Evolutionary conservation across 164 flowering plant genomes (phyloP), one percentile per base, ranked within the genome.

Genomic region (Kingdonia uniflora): DNA sequence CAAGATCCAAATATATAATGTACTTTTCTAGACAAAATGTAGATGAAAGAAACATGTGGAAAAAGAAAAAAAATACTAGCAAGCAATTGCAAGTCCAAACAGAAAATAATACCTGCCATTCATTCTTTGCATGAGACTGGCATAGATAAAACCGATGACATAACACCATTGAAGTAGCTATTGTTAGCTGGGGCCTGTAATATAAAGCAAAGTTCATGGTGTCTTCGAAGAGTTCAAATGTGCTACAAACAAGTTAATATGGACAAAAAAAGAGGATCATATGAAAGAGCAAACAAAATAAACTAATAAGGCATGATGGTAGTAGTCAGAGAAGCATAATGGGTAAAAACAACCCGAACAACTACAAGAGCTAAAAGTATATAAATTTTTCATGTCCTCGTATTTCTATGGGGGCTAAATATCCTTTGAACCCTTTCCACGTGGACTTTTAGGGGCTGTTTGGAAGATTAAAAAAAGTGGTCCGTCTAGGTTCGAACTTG

Each of bases 101-200:
- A 19, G 19, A 8, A 51, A 29, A 43, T 17, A 22, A 8, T 64
- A 83, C 90, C 80, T 69, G 72, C 78, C 85, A 72, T 43, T 75
- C 80, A 74, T 77, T 79, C 59, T 70, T 77, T 24, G 73, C 76
- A 75, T 73, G 87, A 60, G 87, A 84, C 47, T 80, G 87, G 17
- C 67, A 73, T 70, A 80, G 61, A 58, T 59, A 84, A 59, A 81
- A 81, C 45, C 84, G 79, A 61, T 81, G 92, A 64, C 85, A 80
- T 41, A 84, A 65, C 68, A 84, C 55, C 66, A 76, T 71, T 45
- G 83, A 78, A 52, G 76, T 65, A 11, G 82, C 82, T 46, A 80
- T 80, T 45, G 80, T 74, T 44, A 70, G 55, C 54, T 75, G 82
- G 11, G 84, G 78, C 58, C 85, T 84, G 84, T 59, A 72, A 60